Evolutionary conservation across 306 rosid genomes (phyloP), one percentile per base, ranked within the genome.

Genomic region (Abrus precatorius): DNA sequence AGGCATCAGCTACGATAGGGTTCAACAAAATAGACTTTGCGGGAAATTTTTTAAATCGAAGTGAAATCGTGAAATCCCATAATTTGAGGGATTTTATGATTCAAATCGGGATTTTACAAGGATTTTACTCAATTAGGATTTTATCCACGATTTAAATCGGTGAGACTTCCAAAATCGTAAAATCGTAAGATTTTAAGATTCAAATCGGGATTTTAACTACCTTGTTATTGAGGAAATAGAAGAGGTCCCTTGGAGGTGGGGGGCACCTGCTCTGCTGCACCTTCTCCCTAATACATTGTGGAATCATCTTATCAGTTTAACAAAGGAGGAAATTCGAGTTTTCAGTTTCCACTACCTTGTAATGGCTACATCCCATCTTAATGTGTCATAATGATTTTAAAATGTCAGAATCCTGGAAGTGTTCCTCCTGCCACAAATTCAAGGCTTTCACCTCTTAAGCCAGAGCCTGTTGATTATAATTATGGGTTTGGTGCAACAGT

Each of bases 361-460:
- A 40, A 30, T 34, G 11, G 29, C 13, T 44, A 54, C 62, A 73
- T 57, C 65, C 12, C 61, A 14, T 9, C 43, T 47, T 78, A 38
- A 67, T 38, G 12, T 60, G 9, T 73, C 34, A 3, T 67, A 67
- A 50, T 81, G 5, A 53, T 71, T 76, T 70, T 5, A 44, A 70
- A 77, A 80, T 83, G 81, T 28, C 85, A 94, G 97, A 91, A 94
- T 78, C 88, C 83, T 69, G 93, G 93, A 82, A 86, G 75, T 60
- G 94, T 87, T 79, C 89, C 94, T 3, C 77, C 94, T 34, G 92
- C 93, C 56, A 78, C 87, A 50, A 91, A 92, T 75, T 91, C 97
- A 66, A 92, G 97, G 85, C 92, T 91, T 49, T 64, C 98, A n/a
- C 97, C 98, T 66, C 97, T 94, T 68, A 91, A 90, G 74, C 93